Base-by-base conservation (phyloP, 306 rosid species). In the Begonia fuchsioides region DNA sequence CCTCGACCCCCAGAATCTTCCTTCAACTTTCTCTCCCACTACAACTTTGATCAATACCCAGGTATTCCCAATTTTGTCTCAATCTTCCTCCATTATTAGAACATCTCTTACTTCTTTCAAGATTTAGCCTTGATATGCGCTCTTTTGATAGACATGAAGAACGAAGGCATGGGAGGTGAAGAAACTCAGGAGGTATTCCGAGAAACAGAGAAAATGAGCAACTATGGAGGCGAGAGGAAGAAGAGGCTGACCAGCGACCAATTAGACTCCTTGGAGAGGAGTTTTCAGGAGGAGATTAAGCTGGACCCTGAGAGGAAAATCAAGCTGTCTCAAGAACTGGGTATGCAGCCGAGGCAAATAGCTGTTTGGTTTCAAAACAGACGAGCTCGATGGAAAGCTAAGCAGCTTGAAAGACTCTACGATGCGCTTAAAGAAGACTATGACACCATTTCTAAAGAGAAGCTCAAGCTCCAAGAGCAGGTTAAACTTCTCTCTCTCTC, bases 301-400 rank as follows among this genome's bases (percentile, higher is more conserved):
- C 63, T 92, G 14, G 98, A 92, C 53, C 98, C 96, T 7, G 83
- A 82, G 6, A 73, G 96, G 57, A 92, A 92, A 58, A 70, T 75
- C 78, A 82, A 85, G 81, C 96, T 92, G 4, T 79, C 98, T 0
- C 71, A 61, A 55, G 96, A 92, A 51, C 73, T 92, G 9, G 98
- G 96, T n/a, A 73, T 92, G 3, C 98, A 85, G 60, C 94, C 98
- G 10, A 83, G 98, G 5, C 96, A 92, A 46, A 82, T 92, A 6
- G 93, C 98, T 10, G 83, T 92, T 38, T 92, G 98, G 98, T 92
- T 92, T 65, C 98, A 92, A 56, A 92, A 92, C 57, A 70, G 96
- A 38, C 76, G 98, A 19, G 93, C 98, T 12, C 64, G 94, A 52
- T 92, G 98, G 98, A 92, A 92, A 69, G 70, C 80, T 7, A 92